Conservation (phyloP, 257 asterid genomes). For the Eucommia ulmoides region DNA sequence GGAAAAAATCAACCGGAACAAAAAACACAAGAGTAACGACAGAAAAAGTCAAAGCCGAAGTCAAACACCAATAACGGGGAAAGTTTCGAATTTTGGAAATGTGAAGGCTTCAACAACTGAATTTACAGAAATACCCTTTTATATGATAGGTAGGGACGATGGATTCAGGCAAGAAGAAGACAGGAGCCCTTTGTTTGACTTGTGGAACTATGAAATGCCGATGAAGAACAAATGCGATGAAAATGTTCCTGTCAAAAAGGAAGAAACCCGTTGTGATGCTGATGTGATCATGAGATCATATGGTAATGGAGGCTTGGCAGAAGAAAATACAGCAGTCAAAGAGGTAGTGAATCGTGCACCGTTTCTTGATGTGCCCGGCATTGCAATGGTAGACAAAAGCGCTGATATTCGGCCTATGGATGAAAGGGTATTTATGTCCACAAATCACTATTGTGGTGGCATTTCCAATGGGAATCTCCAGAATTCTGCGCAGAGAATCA, state of each 20-base stretch:
- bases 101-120: constrained; percentile 5
- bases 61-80: constrained; percentile 1
- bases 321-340: background rate
- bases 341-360: background rate
- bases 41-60: constrained; percentile 6
- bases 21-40: constrained; percentile 8
- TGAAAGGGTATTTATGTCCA: background rate
- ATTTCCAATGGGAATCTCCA: background rate
- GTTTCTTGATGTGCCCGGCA: background rate
- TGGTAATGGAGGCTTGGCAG: background rate
- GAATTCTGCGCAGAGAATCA: background rate
- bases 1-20: background rate
- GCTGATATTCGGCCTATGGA: background rate
- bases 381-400: background rate
- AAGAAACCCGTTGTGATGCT: background rate
- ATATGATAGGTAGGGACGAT: constrained; percentile 19
- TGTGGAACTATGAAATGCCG: constrained; percentile 35
- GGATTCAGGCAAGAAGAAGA: constrained; percentile 14
- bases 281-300: background rate
- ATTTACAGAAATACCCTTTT: constrained; percentile 17
- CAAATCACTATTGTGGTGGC: background rate
- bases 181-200: constrained; percentile 19
- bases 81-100: background rate
- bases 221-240: too few species aligned
- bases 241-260: too few species aligned